Percentiles rank a stretch among this genome's conserved stretches.
These are phyloP conservation scores for Orychophragmus violaceus DNA, from an alignment of 345 rosid genomes.

Conservation along the genomic window DNA sequence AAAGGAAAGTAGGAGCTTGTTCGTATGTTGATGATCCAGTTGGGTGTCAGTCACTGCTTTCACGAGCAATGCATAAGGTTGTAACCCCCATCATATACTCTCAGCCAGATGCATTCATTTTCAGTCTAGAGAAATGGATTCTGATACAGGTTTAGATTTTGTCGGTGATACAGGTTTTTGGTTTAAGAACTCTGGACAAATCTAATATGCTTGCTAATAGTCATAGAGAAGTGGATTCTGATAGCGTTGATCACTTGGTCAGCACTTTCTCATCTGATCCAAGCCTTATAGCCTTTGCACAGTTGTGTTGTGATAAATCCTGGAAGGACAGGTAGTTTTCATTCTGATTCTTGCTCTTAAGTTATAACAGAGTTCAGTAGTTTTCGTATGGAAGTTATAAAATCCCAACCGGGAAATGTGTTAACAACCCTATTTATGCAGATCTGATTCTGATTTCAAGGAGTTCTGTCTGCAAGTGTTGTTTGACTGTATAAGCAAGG, in stretches of 20 bases:
- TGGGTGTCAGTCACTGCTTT: slow-evolving; percentile 86
- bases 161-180: slow-evolving; percentile 58
- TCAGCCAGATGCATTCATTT: not conserved
- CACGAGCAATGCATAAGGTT: slow-evolving; percentile 98
- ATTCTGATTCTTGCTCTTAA: slow-evolving; percentile 1
- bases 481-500: slow-evolving; percentile 95
- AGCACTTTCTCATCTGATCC: slow-evolving; percentile 95
- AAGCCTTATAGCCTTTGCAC: slow-evolving; percentile 88
- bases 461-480: slow-evolving; percentile 94
- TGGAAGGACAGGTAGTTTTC: slow-evolving; percentile 78
- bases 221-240: slow-evolving; percentile 43
- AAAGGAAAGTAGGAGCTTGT: slow-evolving; percentile 96
- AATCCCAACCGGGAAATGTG: not conserved
- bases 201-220: slow-evolving; percentile 31
- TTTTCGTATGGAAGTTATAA: not conserved
- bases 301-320: slow-evolving; percentile 78
- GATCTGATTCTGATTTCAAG: slow-evolving; percentile 80
- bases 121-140: not conserved
- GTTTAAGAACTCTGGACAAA: slow-evolving; percentile 48
- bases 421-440: slow-evolving; percentile 35
- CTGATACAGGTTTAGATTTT: slow-evolving; percentile 5
- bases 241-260: slow-evolving; percentile 81
- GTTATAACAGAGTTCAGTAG: not conserved
- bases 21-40: slow-evolving; percentile 93
- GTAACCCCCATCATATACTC: slow-evolving; percentile 4